Base-by-base conservation (phyloP, 139 green algal species). In the Volvox africanus region DNA sequence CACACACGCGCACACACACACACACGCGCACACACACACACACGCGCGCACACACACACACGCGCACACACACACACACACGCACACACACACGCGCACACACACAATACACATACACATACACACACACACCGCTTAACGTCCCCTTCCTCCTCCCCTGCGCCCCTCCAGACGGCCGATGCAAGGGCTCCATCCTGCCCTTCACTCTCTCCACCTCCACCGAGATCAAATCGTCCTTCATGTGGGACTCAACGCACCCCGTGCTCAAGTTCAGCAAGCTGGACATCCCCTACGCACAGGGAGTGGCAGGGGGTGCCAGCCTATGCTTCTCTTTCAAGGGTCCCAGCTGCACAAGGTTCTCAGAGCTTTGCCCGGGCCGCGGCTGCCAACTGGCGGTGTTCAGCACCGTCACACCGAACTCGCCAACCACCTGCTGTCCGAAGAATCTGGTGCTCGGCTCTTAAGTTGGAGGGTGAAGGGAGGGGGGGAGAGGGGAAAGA, bases 241-340 rank as follows among this genome's bases (percentile, higher is more conserved):
- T n/a, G 28, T 89, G 84, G 84, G 84, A 82, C 69, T 61, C 26
- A 0, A 61, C 26, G 37, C 5, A 6, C 19, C 84, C 84, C 13
- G 37, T 89, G 5, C 84, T 89, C 37, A 89, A 89, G 84, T 89
- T 89, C 84, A 89, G 68, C 28, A 19, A 18, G 17, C 68, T 89
- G 26, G 44, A 82, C 69, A 18, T 89, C 14, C 12, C 37, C 37
- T 75, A 61, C 69, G 69, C 26, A 1, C 0, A 30, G 0, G 84
- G 69, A 19, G 14, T 61, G 3, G 2, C 28, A 1, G 28, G 44
- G 1, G 62, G 69, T 71, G 68, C 44, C 6, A 18, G 0, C 24
- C 22, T 89, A 22, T 89, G 84, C 84, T 89, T 89, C 84, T 33
- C 37, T 14, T 50, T 89, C 84, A 82, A 89, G 69, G 84, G 84